Evolutionary conservation across 192 early-diverging fungal genomes (phyloP).

Genomic region (Backusella australiensis): DNA sequence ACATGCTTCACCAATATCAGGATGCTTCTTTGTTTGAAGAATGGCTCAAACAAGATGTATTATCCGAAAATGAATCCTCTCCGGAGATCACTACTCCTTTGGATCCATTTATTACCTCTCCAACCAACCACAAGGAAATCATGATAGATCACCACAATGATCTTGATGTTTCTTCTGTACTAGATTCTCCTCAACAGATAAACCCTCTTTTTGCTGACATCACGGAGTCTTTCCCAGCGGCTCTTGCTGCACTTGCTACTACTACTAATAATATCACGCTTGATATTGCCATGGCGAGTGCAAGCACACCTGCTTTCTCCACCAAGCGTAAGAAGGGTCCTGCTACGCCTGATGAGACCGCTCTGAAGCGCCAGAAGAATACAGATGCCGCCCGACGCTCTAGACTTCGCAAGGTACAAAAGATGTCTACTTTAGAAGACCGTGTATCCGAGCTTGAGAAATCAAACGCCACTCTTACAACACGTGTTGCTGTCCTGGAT

Average conservation of each 20-base stretch:
- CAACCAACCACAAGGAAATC: conserved; percentile 14
- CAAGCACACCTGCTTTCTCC: conserved; percentile 13
- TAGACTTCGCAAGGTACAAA: conserved; percentile 79
- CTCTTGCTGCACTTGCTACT: conserved; percentile 11
- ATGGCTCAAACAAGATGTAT: conserved; percentile 45
- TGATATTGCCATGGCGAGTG: not conserved
- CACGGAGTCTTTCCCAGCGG: conserved; percentile 2
- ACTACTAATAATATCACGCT: not conserved
- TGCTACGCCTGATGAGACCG: conserved; percentile 43
- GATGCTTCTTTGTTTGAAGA: conserved; percentile 39
- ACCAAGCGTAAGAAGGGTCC: conserved; percentile 17
- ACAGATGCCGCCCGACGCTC: conserved; percentile 95
- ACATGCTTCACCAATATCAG: not conserved
- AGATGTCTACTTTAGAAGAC: conserved; percentile 79
- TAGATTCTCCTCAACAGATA: conserved; percentile 19
- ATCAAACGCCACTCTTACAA: conserved; percentile 63
- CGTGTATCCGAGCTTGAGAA: conserved; percentile 79
- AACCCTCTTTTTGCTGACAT: conserved; percentile 14
- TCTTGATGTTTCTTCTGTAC: conserved; percentile 23
- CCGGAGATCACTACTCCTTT: conserved; percentile 35
- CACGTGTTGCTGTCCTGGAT: conserved; percentile 48
- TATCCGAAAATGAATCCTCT: conserved; percentile 26
- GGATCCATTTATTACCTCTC: conserved; percentile 30
- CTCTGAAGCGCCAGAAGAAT: conserved; percentile 69
- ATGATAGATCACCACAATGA: conserved; percentile 3